Evolutionary conservation across 2,329 filamentous ascomycete species (phyloP), one percentile per base, ranked within the genome.

Genomic region (Curvularia sp.): DNA sequence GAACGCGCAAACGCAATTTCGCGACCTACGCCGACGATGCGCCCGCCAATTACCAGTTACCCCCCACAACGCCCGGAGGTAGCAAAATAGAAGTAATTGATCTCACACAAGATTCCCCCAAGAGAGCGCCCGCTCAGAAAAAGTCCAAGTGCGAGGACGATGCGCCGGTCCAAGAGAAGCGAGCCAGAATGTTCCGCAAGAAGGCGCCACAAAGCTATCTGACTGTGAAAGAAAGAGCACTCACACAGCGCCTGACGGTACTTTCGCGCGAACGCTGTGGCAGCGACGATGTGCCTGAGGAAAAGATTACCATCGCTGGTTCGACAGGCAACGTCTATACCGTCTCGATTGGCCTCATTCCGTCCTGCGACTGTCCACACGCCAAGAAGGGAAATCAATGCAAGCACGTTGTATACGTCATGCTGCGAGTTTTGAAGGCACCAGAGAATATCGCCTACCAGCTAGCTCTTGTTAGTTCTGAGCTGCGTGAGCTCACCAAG

Each of bases 391-490:
- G 85, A 4, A 84, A 85, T 44, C 84, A 87, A 65, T 89, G 87
- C 81, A 89, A 89, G 69, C 88, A 90, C 64, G 77, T 87, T 26
- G 60, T 89, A 43, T 90, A 87, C 67, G 84, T 87, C 22, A 80
- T 88, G 55, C 74, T 83, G 49, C 83, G 84, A 26, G 83, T 86
- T 2, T 79, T 89, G 42, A 87, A 85, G 75, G 85, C 81, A 1
- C 82, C 82, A 0, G 74, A 79, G 39, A 72, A 87, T 33, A 77
- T 88, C 2, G 80, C 82, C 48, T 88, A 87, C 59, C 86, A 89
- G 67, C 75, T 86, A 26, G 86, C 86, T 3, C 84, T 88, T 63
- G 74, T 87, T n/a, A 80, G 82, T 18, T 80, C 80, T 2, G 87
- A 89, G 75, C 78, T 89, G 2, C 78, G 78, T 13, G 79, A 84